phyloP scores from a whole-genome alignment of 441 rosid genomes.

The Adansonia madagascariensis region DNA sequence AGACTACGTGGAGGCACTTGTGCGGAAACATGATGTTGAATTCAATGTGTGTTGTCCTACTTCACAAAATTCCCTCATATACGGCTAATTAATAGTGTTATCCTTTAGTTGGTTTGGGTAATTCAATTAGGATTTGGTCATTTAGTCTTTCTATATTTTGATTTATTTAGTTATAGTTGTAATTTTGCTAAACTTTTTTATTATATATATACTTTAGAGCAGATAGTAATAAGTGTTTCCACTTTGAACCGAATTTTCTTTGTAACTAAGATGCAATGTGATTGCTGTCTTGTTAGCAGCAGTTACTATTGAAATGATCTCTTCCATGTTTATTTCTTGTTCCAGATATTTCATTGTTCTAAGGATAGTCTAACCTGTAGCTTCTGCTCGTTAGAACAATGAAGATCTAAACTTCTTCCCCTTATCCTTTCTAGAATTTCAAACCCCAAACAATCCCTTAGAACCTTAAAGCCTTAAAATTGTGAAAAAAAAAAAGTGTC shows the following conservation, averaged over 20 bases:
- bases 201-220: background rate
- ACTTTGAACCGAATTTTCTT: background rate
- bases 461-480: background rate
- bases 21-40: slow-evolving; percentile 83
- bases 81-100: slow-evolving; percentile 1
- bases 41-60: slow-evolving; percentile 66
- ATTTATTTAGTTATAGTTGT: background rate
- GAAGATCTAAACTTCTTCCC: background rate
- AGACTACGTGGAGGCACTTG: slow-evolving; percentile 91
- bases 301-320: background rate
- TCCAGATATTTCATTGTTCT: background rate
- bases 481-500: background rate
- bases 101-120: background rate
- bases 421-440: background rate
- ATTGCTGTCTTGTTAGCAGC: background rate
- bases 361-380: background rate
- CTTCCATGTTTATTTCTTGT: background rate
- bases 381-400: background rate
- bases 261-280: background rate
- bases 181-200: background rate
- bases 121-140: background rate
- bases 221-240: background rate
- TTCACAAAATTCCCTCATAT: background rate
- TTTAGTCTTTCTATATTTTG: background rate
- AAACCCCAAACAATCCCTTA: background rate